Conservation (phyloP, 768 basidiomycete species). For the Pholiota conissans region DNA sequence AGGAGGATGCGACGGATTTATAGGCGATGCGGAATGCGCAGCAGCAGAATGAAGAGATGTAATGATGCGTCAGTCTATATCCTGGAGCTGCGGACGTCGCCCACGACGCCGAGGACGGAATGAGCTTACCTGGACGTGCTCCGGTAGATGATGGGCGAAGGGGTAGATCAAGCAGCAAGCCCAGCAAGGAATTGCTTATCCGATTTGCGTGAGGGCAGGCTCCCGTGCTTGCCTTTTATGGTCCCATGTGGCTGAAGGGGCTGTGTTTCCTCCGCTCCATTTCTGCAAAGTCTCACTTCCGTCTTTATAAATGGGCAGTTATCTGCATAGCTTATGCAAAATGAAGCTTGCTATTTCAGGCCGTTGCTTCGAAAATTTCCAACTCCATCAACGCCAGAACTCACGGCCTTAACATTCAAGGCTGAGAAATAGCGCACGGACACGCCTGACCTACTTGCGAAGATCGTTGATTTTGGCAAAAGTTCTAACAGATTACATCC, state of each 20-base stretch:
- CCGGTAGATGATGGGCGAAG: slow-evolving; percentile 26
- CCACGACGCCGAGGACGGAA: slow-evolving; percentile 5
- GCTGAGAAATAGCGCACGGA: too few species aligned
- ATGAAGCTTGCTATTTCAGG: too few species aligned
- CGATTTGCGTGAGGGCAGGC: slow-evolving; percentile 36
- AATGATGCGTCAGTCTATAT: slow-evolving; percentile 8
- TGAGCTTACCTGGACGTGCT: slow-evolving; percentile 18
- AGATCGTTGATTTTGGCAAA: too few species aligned
- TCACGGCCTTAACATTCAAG: too few species aligned
- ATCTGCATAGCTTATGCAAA: too few species aligned
- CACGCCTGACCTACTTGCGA: too few species aligned
- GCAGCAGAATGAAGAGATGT: slow-evolving; percentile 6
- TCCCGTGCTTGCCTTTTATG: slow-evolving; percentile 19
- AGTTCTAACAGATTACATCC: too few species aligned
- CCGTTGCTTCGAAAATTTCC: too few species aligned
- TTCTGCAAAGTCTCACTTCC: slow-evolving; percentile 7
- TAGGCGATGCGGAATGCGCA: slow-evolving; percentile 19
- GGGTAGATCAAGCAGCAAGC: slow-evolving; percentile 21
- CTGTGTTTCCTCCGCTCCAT: background rate
- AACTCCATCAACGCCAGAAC: too few species aligned
- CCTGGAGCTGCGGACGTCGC: slow-evolving; percentile 9
- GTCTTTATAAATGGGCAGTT: background rate
- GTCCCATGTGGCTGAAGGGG: slow-evolving; percentile 10
- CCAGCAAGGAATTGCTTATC: slow-evolving; percentile 32
- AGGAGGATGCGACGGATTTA: slow-evolving; percentile 19